phyloP scores from a whole-genome alignment of 495 filamentous ascomycete genomes.

The Penicillium pulvis region DNA sequence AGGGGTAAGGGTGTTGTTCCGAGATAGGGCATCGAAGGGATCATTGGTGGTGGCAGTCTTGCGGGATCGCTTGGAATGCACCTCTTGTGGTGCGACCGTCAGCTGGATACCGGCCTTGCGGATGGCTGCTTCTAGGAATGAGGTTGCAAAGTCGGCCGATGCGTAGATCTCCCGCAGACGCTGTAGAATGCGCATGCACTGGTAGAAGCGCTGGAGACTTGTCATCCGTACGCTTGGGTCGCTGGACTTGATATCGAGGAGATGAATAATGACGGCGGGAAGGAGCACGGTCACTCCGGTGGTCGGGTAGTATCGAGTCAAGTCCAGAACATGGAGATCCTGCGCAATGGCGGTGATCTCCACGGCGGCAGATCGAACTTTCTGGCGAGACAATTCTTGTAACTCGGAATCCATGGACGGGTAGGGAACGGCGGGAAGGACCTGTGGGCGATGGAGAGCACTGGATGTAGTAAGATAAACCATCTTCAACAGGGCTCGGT shows the following conservation, averaged over 20 bases:
- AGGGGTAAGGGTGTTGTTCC: slow-evolving; percentile 41
- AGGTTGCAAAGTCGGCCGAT: slow-evolving; percentile 81
- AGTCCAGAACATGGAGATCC: slow-evolving; percentile 64
- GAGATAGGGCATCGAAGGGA: slow-evolving; percentile 28
- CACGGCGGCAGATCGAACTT: slow-evolving; percentile 75
- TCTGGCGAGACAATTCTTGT: slow-evolving; percentile 76
- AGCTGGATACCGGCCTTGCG: slow-evolving; percentile 72
- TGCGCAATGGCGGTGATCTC: slow-evolving; percentile 80
- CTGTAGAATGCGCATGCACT: slow-evolving; percentile 84
- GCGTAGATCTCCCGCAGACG: slow-evolving; percentile 81
- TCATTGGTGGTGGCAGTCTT: slow-evolving; percentile 14
- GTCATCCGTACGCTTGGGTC: slow-evolving; percentile 65
- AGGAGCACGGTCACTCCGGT: slow-evolving; percentile 87
- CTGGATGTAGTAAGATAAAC: slow-evolving; percentile 85
- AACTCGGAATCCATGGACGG: slow-evolving; percentile 60
- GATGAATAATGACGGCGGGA: slow-evolving; percentile 87
- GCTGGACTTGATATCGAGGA: slow-evolving; percentile 83
- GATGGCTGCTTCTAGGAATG: slow-evolving; percentile 82
- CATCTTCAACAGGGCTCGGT: slow-evolving; percentile 82
- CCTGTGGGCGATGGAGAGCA: slow-evolving; percentile 84
- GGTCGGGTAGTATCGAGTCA: slow-evolving; percentile 80
- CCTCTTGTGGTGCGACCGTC: slow-evolving; percentile 43
- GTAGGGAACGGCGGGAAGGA: slow-evolving; percentile 70
- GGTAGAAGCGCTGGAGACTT: slow-evolving; percentile 74
- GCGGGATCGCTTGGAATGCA: slow-evolving; percentile 29